These are phyloP conservation scores for Myriosclerotinia scirpicola DNA, from an alignment of 2,329 filamentous ascomycete genomes.

Conservation along the genomic window DNA sequence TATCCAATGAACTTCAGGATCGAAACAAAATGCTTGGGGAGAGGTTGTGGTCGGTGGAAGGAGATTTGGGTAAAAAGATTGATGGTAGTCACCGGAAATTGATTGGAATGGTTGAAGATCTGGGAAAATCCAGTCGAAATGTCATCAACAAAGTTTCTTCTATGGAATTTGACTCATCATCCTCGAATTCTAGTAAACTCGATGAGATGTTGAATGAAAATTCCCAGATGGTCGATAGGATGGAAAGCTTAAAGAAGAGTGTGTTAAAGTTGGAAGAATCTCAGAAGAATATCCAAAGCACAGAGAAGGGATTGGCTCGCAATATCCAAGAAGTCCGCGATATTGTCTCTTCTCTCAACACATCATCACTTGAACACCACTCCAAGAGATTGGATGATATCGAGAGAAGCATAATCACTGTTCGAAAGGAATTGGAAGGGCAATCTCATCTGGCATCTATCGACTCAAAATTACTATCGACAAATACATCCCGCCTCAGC, in stretches of 20 bases:
- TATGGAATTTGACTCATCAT: slow-evolving; percentile 24
- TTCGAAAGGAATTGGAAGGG: slow-evolving; percentile 30
- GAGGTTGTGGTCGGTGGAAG: slow-evolving; percentile 29
- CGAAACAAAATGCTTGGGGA: slow-evolving; percentile 31
- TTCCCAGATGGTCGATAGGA: slow-evolving; percentile 26
- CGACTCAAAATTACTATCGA: slow-evolving; percentile 31
- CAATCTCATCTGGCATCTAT: slow-evolving; percentile 30
- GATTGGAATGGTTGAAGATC: slow-evolving; percentile 30
- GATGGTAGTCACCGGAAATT: slow-evolving; percentile 31
- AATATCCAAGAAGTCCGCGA: slow-evolving; percentile 29
- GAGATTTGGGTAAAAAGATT: slow-evolving; percentile 32
- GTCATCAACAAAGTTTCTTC: slow-evolving; percentile 27
- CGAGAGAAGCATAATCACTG: slow-evolving; percentile 27
- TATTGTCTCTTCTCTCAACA: slow-evolving; percentile 29
- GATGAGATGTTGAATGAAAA: slow-evolving; percentile 26
- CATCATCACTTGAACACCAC: slow-evolving; percentile 27
- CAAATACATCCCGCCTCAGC: slow-evolving; percentile 29
- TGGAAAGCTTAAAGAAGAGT: slow-evolving; percentile 26
- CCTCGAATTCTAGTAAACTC: slow-evolving; percentile 25
- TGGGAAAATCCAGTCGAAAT: slow-evolving; percentile 27
- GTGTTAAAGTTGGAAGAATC: slow-evolving; percentile 28
- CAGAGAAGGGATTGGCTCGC: slow-evolving; percentile 27
- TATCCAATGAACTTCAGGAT: slow-evolving; percentile 35
- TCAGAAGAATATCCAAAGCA: slow-evolving; percentile 22
- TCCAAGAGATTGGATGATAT: slow-evolving; percentile 28